Conservation (phyloP, 192 early-diverging fungal genomes). For the Gryganskiella cystojenkinii region DNA sequence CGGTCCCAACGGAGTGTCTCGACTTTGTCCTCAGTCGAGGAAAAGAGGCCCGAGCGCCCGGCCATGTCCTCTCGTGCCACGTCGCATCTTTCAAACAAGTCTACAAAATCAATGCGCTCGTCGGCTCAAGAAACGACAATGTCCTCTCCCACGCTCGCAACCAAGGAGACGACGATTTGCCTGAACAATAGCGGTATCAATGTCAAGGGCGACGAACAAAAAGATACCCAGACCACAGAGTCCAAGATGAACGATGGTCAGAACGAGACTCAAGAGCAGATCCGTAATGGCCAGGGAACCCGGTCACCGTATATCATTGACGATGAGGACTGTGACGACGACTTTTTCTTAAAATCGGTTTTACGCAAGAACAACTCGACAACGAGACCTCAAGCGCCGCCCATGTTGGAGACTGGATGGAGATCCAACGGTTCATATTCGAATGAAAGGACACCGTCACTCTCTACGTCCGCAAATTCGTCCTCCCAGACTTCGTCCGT, state of each 20-base stretch:
- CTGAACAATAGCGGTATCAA: background rate
- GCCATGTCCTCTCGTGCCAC: too few species aligned
- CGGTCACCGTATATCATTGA: slow-evolving; percentile 46
- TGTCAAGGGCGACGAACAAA: background rate
- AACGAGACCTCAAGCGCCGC: background rate
- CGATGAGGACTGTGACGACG: slow-evolving; percentile 49
- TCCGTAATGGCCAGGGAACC: too few species aligned
- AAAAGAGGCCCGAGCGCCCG: too few species aligned
- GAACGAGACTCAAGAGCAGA: background rate
- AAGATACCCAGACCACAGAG: background rate
- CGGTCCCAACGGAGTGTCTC: background rate
- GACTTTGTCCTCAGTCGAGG: too few species aligned
- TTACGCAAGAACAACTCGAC: slow-evolving; percentile 36
- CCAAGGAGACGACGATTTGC: too few species aligned
- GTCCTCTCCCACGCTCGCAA: too few species aligned
- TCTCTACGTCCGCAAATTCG: slow-evolving; percentile 5
- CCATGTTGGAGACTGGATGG: background rate
- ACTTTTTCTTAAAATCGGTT: slow-evolving; percentile 50
- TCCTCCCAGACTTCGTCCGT: slow-evolving; percentile 18
- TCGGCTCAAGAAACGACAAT: too few species aligned
- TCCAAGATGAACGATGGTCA: background rate
- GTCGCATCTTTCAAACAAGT: too few species aligned
- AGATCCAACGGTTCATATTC: background rate
- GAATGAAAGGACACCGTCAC: slow-evolving; percentile 14
- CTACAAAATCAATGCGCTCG: too few species aligned